A percentile compares a stretch with the other conserved stretches of the same genome.
phyloP scores from a whole-genome alignment of 768 basidiomycete species.

The Termitomyces sp. region DNA sequence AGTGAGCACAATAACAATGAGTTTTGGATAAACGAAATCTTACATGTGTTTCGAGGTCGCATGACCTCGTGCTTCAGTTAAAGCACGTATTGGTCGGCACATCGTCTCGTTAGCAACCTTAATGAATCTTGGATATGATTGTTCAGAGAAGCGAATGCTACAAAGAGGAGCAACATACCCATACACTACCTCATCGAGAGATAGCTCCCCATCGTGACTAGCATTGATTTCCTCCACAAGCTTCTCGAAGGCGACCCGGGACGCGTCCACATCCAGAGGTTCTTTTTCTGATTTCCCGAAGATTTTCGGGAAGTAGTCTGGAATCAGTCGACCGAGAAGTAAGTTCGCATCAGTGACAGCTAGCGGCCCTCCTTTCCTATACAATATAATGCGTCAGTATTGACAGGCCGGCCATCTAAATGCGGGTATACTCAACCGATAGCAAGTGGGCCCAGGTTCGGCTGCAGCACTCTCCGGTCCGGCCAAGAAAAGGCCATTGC shows the following conservation, averaged over 20 bases:
- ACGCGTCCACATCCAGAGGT: slow-evolving; percentile 72
- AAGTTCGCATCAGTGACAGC: slow-evolving; percentile 94
- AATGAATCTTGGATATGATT: slow-evolving; percentile 59
- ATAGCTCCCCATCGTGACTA: slow-evolving; percentile 49
- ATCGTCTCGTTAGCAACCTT: slow-evolving; percentile 97
- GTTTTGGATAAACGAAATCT: slow-evolving; percentile 4
- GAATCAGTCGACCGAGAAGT: slow-evolving; percentile 80
- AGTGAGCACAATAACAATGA: not conserved
- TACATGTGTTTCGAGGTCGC: slow-evolving; percentile 72
- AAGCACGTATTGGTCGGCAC: slow-evolving; percentile 85
- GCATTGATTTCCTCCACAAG: slow-evolving; percentile 69
- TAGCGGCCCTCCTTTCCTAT: slow-evolving; percentile 83
- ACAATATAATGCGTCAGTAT: not conserved
- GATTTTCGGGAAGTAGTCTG: slow-evolving; percentile 92
- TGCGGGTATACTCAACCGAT: slow-evolving; percentile 42
- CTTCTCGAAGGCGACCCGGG: slow-evolving; percentile 58
- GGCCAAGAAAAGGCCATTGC: slow-evolving; percentile 84
- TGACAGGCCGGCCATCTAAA: not conserved
- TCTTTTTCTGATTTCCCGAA: slow-evolving; percentile 89
- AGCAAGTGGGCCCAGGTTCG: slow-evolving; percentile 90
- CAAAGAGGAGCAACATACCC: slow-evolving; percentile 40
- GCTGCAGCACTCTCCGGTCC: slow-evolving; percentile 94
- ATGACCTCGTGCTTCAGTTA: slow-evolving; percentile 87
- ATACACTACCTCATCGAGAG: slow-evolving; percentile 82
- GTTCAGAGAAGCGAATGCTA: not conserved